A percentile compares a stretch with the other conserved stretches of the same genome.
Conservation (phyloP, 2,329 filamentous ascomycete genomes). For the Chalara sp. region DNA sequence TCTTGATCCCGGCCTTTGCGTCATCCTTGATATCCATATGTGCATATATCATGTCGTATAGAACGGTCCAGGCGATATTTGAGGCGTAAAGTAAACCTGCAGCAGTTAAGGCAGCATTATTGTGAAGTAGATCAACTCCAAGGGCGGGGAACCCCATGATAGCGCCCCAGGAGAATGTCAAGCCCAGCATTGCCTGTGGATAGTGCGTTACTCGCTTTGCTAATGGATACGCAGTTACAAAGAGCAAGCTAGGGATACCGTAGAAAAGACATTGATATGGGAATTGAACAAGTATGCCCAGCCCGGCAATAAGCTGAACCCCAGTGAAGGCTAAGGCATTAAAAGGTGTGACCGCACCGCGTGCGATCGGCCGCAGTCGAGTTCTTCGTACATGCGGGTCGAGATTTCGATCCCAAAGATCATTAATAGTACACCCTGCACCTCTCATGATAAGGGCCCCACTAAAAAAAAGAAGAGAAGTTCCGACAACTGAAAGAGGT, state of each 20-base stretch:
- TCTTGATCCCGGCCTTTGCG: slow-evolving; percentile 80
- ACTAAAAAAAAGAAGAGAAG: slow-evolving; percentile 62
- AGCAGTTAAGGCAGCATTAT: slow-evolving; percentile 54
- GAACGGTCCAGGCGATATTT: slow-evolving; percentile 78
- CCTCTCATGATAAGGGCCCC: slow-evolving; percentile 82
- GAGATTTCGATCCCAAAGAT: slow-evolving; percentile 83
- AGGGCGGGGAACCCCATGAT: slow-evolving; percentile 83
- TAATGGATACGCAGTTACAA: slow-evolving; percentile 73
- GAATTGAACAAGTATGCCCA: slow-evolving; percentile 71
- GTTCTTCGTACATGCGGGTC: slow-evolving; percentile 76
- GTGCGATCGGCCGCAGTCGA: slow-evolving; percentile 71
- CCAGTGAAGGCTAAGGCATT: slow-evolving; percentile 70
- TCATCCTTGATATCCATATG: slow-evolving; percentile 90
- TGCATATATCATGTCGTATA: slow-evolving; percentile 92
- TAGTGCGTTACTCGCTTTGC: slow-evolving; percentile 85
- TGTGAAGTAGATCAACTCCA: slow-evolving; percentile 65
- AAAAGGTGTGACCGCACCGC: slow-evolving; percentile 66
- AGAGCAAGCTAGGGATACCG: slow-evolving; percentile 64
- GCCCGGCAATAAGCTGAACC: slow-evolving; percentile 63
- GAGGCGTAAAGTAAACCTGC: slow-evolving; percentile 67
- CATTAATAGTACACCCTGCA: slow-evolving; percentile 83
- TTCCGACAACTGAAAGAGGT: slow-evolving; percentile 55
- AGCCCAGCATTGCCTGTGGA: slow-evolving; percentile 73
- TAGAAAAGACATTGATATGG: slow-evolving; percentile 69
- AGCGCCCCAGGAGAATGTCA: slow-evolving; percentile 86